Percentiles rank a stretch among this genome's conserved stretches.
Evolutionary conservation across 441 rosid species (phyloP).

Genomic region (Pelargonium hybrid): DNA sequence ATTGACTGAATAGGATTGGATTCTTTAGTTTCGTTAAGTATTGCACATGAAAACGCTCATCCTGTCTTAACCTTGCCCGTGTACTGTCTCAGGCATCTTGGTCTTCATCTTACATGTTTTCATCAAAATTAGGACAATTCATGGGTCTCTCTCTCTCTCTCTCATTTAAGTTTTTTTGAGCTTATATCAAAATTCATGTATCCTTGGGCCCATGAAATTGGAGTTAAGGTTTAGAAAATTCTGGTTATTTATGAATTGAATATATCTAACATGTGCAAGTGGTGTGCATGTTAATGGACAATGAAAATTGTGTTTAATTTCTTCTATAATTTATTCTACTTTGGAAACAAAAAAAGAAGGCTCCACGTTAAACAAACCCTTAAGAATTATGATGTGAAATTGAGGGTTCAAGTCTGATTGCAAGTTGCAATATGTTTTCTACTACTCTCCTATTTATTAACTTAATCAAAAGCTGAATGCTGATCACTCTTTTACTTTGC

Average conservation of each 20-base stretch:
- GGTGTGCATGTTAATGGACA: too few species aligned
- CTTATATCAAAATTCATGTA: not conserved
- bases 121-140: not conserved
- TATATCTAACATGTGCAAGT: too few species aligned
- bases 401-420: not conserved
- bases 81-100: not conserved
- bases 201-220: not conserved
- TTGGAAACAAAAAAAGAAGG: too few species aligned
- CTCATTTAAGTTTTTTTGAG: not conserved
- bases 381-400: not conserved
- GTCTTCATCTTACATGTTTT: not conserved
- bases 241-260: not conserved
- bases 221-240: not conserved
- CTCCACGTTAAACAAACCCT: too few species aligned
- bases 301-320: too few species aligned
- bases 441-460: not conserved
- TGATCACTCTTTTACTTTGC: not conserved
- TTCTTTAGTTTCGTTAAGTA: not conserved
- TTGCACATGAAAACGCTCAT: not conserved
- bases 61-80: not conserved
- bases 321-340: too few species aligned
- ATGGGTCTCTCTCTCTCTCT: not conserved
- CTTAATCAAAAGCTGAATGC: not conserved
- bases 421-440: not conserved
- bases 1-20: not conserved